A percentile compares a stretch with the other conserved stretches of the same genome.
phyloP scores from a whole-genome alignment of 805 yeast species.

The Wickerhamiella nectarea region DNA sequence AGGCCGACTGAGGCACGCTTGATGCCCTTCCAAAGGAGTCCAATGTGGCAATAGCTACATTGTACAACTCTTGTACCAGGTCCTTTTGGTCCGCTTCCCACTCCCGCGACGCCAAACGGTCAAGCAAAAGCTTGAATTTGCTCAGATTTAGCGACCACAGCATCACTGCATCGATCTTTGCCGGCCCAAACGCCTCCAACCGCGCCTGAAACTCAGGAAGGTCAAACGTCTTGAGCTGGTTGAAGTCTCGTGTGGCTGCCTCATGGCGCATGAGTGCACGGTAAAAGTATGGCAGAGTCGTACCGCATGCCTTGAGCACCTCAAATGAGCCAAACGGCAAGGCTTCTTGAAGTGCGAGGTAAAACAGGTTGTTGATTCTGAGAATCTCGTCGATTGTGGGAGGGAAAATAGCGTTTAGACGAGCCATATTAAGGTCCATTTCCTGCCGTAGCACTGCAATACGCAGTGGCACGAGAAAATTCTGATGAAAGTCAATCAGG shows the following conservation, averaged over 20 bases:
- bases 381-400: constrained; percentile 93
- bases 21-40: constrained; percentile 57
- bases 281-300: constrained; percentile 77
- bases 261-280: constrained; percentile 89
- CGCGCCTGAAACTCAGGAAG: constrained; percentile 26
- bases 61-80: constrained; percentile 32
- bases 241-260: constrained; percentile 68
- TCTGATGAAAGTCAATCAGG: constrained; percentile 62
- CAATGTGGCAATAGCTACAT: constrained; percentile 48
- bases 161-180: constrained; percentile 46
- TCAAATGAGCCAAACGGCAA: constrained; percentile 59
- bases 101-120: constrained; percentile 39
- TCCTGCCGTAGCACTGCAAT: constrained; percentile 46
- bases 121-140: constrained; percentile 53
- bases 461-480: constrained; percentile 66
- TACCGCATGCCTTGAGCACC: constrained; percentile 64
- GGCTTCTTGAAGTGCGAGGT: constrained; percentile 61
- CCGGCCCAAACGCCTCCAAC: constrained; percentile 30
- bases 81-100: constrained; percentile 29
- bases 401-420: constrained; percentile 70
- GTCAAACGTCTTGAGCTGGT: constrained; percentile 33
- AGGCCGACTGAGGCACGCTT: constrained; percentile 17
- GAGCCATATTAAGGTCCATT: constrained; percentile 42
- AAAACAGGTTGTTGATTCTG: constrained; percentile 71
- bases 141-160: constrained; percentile 60